phyloP scores from a whole-genome alignment of 1,284 basidiomycete genomes.

The Butyriboletus appendiculatus region DNA sequence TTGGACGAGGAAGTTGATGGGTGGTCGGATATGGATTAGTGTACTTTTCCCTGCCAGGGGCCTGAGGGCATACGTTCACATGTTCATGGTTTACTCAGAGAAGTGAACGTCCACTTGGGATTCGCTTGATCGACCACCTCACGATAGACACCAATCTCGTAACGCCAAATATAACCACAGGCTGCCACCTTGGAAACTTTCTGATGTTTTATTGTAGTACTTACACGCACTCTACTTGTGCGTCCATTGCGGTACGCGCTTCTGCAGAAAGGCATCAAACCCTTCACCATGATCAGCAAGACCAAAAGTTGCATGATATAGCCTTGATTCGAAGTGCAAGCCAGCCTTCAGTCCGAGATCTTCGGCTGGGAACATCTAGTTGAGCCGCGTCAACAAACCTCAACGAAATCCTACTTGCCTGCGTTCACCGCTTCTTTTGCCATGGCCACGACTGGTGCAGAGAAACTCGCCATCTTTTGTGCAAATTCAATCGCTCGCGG shows the following conservation, averaged over 20 bases:
- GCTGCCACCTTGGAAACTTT: too few species aligned
- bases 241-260: constrained; percentile 47
- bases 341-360: constrained; percentile 61
- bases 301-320: constrained; percentile 68
- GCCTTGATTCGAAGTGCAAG: constrained; percentile 57
- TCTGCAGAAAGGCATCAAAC: constrained; percentile 66
- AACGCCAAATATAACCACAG: neutral
- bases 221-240: constrained; percentile 18
- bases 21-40: constrained; percentile 18
- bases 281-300: constrained; percentile 68
- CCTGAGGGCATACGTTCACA: neutral
- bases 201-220: neutral
- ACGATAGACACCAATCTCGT: too few species aligned
- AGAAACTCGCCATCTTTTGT: constrained; percentile 31
- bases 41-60: too few species aligned
- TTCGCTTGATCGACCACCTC: neutral
- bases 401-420: constrained; percentile 44
- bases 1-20: constrained; percentile 18
- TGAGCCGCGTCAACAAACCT: neutral
- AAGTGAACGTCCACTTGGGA: neutral
- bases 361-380: constrained; percentile 41
- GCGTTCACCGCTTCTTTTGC: constrained; percentile 68
- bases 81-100: neutral
- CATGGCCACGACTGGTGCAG: constrained; percentile 36
- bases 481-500: constrained; percentile 31